Evolutionary conservation across 1,139 yeast species (phyloP), one percentile per base, ranked within the genome.

Genomic region (Pichia norvegensis): DNA sequence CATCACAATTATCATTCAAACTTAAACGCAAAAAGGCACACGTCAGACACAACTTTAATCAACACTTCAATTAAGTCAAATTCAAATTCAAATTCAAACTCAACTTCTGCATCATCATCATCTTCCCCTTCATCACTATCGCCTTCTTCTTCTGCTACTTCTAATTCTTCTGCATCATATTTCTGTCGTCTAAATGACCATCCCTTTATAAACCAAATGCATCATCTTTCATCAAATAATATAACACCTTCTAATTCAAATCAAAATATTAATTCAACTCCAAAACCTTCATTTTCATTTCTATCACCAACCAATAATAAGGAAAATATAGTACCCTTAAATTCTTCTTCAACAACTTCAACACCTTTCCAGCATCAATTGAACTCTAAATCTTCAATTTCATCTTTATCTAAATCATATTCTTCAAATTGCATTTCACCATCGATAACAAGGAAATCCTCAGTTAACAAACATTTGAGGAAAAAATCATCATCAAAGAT

Each of bases 391-490:
- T 14, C 20, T 19, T n/a, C 23, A 16, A 31, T 31, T 16, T 8
- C 2, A 13, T 27, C 31, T 4, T 7, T 17, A 31, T 19, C 37
- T 10, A 35, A 17, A 35, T 20, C 37, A 7, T 19, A 19, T 9
- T 35, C 37, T 20, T 13, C 22, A 19, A 17, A 35, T 35, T 20
- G n/a, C 7, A 17, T 20, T 1, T 40, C 37, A n/a, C 49, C 47
- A 4, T 29, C 50, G 10, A 9, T 44, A 3, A 46, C 51, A 16
- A 45, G 45, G 35, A 46, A 46, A 14, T 41, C 46, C 2, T 48
- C 51, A 13, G 33, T 48, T 3, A 48, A 48, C 17, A 48, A 43
- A 27, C 51, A 48, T 23, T 20, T 41, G 16, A 43, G 48, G 19
- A 48, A 48, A 22, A 45, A 42, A 38, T 46, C 51, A 2, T 41